phyloP scores from a whole-genome alignment of 1,284 basidiomycete genomes.

The Irpex sp. region DNA sequence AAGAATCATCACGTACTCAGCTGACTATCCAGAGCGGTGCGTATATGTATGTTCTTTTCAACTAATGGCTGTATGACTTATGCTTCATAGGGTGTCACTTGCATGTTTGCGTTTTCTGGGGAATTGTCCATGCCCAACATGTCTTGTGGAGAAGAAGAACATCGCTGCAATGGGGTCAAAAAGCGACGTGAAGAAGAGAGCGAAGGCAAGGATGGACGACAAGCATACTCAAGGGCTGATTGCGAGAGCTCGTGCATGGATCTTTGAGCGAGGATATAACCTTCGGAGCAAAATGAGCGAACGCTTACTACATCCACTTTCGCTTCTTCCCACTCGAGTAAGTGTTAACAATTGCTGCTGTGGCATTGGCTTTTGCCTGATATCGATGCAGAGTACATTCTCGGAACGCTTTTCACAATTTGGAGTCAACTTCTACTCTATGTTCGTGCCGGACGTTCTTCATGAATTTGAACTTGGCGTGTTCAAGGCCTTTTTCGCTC shows the following conservation, averaged over 20 bases:
- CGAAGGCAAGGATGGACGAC: constrained; percentile 2
- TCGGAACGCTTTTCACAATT: constrained; percentile 17
- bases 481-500: constrained; percentile 25
- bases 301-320: constrained; percentile 1
- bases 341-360: background rate
- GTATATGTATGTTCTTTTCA: background rate
- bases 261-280: constrained; percentile 8
- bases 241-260: background rate
- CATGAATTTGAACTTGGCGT: constrained; percentile 37
- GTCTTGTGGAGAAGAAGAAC: constrained; percentile 19
- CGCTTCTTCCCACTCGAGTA: background rate
- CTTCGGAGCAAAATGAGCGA: background rate
- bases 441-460: constrained; percentile 32
- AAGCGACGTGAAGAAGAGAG: constrained; percentile 1
- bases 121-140: constrained; percentile 27
- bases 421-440: constrained; percentile 25
- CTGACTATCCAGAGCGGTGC: constrained; percentile 32
- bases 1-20: constrained; percentile 18
- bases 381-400: constrained; percentile 24
- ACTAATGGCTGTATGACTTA: background rate
- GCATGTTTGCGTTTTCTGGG: constrained; percentile 17
- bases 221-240: background rate
- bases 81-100: constrained; percentile 9
- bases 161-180: constrained; percentile 12
- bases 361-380: background rate